Percentiles rank a stretch among this genome's conserved stretches.
Evolutionary conservation across 1,139 yeast genomes (phyloP).

Genomic region (Debaryomyces singareniensis): DNA sequence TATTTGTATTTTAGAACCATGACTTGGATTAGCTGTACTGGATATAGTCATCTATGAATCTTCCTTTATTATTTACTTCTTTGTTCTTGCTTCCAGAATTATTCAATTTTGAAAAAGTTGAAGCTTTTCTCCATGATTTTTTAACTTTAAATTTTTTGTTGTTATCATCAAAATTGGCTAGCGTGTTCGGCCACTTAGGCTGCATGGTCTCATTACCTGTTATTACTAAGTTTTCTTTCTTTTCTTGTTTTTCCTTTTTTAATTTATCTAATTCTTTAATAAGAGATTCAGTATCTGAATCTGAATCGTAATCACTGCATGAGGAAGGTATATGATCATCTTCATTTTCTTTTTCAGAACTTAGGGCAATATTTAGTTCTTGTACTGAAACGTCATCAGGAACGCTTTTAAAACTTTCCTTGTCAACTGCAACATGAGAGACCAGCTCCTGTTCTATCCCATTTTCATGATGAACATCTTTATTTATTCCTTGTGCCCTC

Average conservation of each 20-base stretch:
- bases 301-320: too few species aligned
- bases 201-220: slow-evolving; percentile 9
- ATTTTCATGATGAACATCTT: slow-evolving; percentile 1
- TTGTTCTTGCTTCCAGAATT: slow-evolving; percentile 29
- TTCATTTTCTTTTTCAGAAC: slow-evolving; percentile 2
- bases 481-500: slow-evolving; percentile 2
- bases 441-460: too few species aligned
- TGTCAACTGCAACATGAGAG: too few species aligned
- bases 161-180: slow-evolving; percentile 18
- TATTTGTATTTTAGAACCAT: too few species aligned
- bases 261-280: slow-evolving; percentile 51
- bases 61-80: slow-evolving; percentile 61
- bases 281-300: slow-evolving; percentile 30
- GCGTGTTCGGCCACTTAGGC: slow-evolving; percentile 36
- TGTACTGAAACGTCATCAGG: slow-evolving; percentile 2
- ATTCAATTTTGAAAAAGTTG: slow-evolving; percentile 34
- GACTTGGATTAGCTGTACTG: slow-evolving; percentile 21
- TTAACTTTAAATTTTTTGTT: slow-evolving; percentile 13
- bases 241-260: slow-evolving; percentile 29
- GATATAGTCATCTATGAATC: slow-evolving; percentile 63
- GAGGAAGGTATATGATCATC: slow-evolving; percentile 6
- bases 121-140: slow-evolving; percentile 52
- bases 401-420: slow-evolving; percentile 1
- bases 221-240: slow-evolving; percentile 16
- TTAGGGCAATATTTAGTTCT: neutral